These are phyloP conservation scores for Cercospora zeina DNA, from an alignment of 2,329 filamentous ascomycete species.

Conservation along the genomic window DNA sequence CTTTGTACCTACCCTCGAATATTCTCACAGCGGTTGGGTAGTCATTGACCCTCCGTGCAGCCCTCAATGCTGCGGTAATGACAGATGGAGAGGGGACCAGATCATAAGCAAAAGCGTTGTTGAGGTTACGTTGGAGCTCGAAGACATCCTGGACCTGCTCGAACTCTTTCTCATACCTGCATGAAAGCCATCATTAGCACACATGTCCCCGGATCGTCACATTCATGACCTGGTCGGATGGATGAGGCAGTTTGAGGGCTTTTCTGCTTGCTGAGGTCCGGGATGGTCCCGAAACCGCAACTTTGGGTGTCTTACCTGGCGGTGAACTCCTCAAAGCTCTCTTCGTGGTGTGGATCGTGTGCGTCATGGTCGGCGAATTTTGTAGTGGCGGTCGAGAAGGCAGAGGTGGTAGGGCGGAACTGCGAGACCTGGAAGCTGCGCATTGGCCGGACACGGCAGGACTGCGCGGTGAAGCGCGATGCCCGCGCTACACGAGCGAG, in stretches of 20 bases:
- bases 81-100: slow-evolving; percentile 93
- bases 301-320: slow-evolving; percentile 67
- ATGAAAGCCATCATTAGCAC: slow-evolving; percentile 26
- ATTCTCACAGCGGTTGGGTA: slow-evolving; percentile 96
- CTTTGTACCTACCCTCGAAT: slow-evolving; percentile 75
- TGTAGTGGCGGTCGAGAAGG: slow-evolving; percentile 56
- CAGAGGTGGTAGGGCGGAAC: slow-evolving; percentile 34
- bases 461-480: slow-evolving; percentile 29
- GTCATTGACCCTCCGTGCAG: slow-evolving; percentile 95
- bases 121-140: slow-evolving; percentile 95
- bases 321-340: slow-evolving; percentile 99
- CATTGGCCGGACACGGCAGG: slow-evolving; percentile 29
- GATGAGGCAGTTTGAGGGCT: slow-evolving; percentile 36
- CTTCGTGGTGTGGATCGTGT: slow-evolving; percentile 71
- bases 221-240: slow-evolving; percentile 17
- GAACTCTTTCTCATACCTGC: slow-evolving; percentile 99
- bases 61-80: slow-evolving; percentile 85
- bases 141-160: slow-evolving; percentile 97
- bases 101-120: slow-evolving; percentile 99
- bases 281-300: background rate
- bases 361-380: slow-evolving; percentile 40
- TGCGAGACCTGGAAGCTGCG: slow-evolving; percentile 31
- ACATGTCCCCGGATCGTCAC: slow-evolving; percentile 5
- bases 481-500: slow-evolving; percentile 34
- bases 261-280: slow-evolving; percentile 23